Evolutionary conservation across 169 alveolate species (phyloP), one percentile per base, ranked within the genome.

Genomic region (Eimeria acervulina): DNA sequence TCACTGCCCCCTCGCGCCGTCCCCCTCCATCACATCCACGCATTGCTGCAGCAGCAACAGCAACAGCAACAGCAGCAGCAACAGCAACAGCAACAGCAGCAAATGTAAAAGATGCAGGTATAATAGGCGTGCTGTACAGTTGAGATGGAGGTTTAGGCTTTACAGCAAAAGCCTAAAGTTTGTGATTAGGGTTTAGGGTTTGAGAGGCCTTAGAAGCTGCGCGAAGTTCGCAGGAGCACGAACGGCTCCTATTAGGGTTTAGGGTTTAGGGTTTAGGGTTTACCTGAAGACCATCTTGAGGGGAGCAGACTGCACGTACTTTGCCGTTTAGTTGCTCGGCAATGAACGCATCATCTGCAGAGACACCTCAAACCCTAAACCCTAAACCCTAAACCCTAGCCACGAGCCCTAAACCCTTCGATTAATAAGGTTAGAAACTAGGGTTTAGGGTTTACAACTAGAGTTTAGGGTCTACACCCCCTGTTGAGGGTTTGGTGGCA

Each of bases 191-290:
- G 70, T 68, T 68, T 68, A 31, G 42, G 80, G 80, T n/a, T 28
- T 68, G 4, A 7, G 80, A 68, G 38, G 36, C 12, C 23, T 7
- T 31, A 68, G 42, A 63, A 63, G 74, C 33, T 8, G 26, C 23
- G 38, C 28, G 19, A 21, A 31, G 17, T 10, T 28, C 47, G 40
- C 5, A 21, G 17, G 40, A 0, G 8, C 12, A 47, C 42, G 40
- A 44, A 1, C 47, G 55, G 26, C 15, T 72, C n/a, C n/a, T n/a
- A n/a, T n/a, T 26, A 81, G 63, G 90, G 63, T 47, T n/a, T 47
- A 40, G 70, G 68, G 90, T 47, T 47, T 81, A 81, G 72, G 90
- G 70, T 81, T 81, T 47, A 81, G 42, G 51, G 61, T 40, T 81
- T 81, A 40, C 42, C 44, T 68, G 44, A 12, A n/a, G 80, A 13